Evolutionary conservation across 257 asterid species (phyloP).

Genomic region (Solanum pinnatisectum): DNA sequence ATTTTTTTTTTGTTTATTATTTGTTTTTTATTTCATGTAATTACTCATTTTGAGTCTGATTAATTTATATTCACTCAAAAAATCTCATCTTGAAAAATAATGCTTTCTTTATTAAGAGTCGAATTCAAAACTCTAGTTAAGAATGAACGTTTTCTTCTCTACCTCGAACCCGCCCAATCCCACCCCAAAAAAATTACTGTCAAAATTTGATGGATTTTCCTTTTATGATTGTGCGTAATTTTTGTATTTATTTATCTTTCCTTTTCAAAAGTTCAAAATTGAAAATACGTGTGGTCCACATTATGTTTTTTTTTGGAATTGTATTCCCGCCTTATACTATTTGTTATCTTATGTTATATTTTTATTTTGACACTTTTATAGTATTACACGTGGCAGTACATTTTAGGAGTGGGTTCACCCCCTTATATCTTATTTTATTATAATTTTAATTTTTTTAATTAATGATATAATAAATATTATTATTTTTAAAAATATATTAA

Average conservation of each 20-base stretch:
- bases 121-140: not conserved
- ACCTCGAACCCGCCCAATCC: not conserved
- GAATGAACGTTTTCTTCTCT: not conserved
- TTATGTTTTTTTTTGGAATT: conserved; percentile 21
- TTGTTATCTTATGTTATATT: not conserved
- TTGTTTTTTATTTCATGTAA: not conserved
- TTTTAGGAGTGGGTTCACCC: not conserved
- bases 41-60: not conserved
- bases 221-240: not conserved
- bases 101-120: not conserved
- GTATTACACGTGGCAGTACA: not conserved
- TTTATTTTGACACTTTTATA: not conserved
- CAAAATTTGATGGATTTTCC: not conserved
- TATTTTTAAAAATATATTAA: not conserved
- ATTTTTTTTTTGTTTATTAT: not conserved
- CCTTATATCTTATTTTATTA: not conserved
- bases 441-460: too few relatives aligned
- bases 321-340: conserved; percentile 62
- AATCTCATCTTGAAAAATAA: fast-evolving
- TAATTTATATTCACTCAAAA: not conserved
- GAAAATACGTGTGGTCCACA: conserved; percentile 20
- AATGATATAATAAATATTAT: not conserved
- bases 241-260: not conserved
- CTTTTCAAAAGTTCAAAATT: not conserved
- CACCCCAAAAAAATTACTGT: too few relatives aligned